Evolutionary conservation across 495 filamentous ascomycete species (phyloP).

Genomic region (Niebla homalea): DNA sequence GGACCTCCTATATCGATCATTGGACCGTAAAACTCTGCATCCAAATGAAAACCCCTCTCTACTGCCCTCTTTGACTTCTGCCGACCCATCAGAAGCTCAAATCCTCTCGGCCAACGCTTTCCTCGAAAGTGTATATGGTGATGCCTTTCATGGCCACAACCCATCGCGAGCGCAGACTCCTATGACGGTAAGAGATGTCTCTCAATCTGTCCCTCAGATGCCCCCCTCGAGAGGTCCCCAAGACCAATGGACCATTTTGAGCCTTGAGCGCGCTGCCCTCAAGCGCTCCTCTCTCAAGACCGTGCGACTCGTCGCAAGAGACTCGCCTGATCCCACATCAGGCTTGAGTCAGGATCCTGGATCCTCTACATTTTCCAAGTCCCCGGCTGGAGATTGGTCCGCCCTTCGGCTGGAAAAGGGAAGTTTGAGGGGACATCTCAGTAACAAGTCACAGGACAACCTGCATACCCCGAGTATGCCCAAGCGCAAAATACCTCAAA

Average conservation of each 20-base stretch:
- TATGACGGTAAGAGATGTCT: constrained; percentile 49
- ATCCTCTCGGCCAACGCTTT: constrained; percentile 66
- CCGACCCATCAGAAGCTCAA: constrained; percentile 73
- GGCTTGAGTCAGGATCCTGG: constrained; percentile 1
- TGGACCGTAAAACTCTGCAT: constrained; percentile 50
- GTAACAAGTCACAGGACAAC: constrained; percentile 36
- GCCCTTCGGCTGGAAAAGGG: constrained; percentile 13
- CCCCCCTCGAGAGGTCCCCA: constrained; percentile 8
- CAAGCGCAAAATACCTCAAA: constrained; percentile 44
- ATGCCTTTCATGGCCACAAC: constrained; percentile 42
- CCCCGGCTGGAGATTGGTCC: constrained; percentile 7
- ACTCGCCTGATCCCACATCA: constrained; percentile 20
- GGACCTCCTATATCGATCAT: constrained; percentile 74
- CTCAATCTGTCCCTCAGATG: background rate
- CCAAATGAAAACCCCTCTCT: constrained; percentile 45
- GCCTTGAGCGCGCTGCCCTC: constrained; percentile 9
- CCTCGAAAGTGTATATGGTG: constrained; percentile 65
- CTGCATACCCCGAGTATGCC: constrained; percentile 36
- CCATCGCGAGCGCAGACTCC: constrained; percentile 69
- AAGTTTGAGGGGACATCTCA: constrained; percentile 19
- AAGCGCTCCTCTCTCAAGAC: constrained; percentile 2
- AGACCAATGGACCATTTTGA: constrained; percentile 17
- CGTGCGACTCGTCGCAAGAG: constrained; percentile 29
- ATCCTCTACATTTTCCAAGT: background rate
- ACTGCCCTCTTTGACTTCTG: constrained; percentile 55